These are phyloP conservation scores for Mycena kentingensis DNA, from an alignment of 768 basidiomycete genomes.

Conservation along the genomic window DNA sequence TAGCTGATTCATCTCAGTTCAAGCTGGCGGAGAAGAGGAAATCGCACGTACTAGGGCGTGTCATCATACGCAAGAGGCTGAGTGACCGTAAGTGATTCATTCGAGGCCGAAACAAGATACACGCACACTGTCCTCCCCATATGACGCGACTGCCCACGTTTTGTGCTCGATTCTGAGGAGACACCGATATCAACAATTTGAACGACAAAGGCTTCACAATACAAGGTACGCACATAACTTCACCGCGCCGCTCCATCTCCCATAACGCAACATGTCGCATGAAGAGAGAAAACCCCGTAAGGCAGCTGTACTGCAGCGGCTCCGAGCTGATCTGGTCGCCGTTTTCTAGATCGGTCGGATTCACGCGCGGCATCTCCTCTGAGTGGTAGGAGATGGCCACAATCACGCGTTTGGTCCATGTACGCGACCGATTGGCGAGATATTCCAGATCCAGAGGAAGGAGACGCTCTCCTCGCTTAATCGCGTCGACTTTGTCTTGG, in stretches of 20 bases:
- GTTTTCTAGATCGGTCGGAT: slow-evolving; percentile 9
- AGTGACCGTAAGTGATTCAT: neutral
- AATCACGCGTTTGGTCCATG: slow-evolving; percentile 4
- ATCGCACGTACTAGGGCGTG: neutral
- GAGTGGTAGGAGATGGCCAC: neutral
- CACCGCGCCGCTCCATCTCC: slow-evolving; percentile 4
- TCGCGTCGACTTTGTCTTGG: neutral
- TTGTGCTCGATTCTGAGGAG: neutral
- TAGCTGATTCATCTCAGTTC: neutral
- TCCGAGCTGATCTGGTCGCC: slow-evolving; percentile 8
- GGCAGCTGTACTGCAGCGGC: slow-evolving; percentile 8
- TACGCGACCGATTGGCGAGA: neutral
- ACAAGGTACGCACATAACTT: slow-evolving; percentile 2
- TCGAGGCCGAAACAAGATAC: neutral
- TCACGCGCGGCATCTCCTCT: neutral
- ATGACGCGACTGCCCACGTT: neutral
- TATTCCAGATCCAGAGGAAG: slow-evolving; percentile 3
- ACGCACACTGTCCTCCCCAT: neutral
- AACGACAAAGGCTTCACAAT: neutral
- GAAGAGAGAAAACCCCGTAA: slow-evolving; percentile 8
- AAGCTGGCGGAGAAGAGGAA: neutral
- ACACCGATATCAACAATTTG: neutral
- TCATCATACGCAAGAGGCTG: slow-evolving; percentile 3
- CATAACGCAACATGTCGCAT: slow-evolving; percentile 15
- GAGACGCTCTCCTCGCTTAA: neutral